These are phyloP conservation scores for Singerocomus inundabilis DNA, from an alignment of 1,284 basidiomycete species.

Conservation along the genomic window DNA sequence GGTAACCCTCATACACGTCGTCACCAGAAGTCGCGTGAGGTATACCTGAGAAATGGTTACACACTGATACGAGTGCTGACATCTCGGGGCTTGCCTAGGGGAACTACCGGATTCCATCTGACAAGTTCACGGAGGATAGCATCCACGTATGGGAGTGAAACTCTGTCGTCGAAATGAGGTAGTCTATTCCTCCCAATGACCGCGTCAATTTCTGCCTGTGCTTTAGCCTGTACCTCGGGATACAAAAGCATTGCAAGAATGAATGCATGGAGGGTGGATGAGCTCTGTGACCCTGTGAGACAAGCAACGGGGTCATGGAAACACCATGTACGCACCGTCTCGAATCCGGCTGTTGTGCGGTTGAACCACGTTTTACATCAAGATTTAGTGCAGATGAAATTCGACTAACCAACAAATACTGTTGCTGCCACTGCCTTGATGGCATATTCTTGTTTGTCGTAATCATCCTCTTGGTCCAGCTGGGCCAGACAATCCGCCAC, in stretches of 20 bases:
- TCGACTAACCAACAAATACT: conserved; percentile 21
- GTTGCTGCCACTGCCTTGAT: conserved; percentile 27
- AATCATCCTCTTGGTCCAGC: conserved; percentile 17
- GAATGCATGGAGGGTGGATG: conserved; percentile 29
- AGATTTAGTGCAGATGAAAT: neutral
- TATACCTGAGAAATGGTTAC: conserved; percentile 18
- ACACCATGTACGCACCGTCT: conserved; percentile 21
- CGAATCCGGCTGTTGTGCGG: conserved; percentile 24
- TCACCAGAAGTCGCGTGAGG: conserved; percentile 29
- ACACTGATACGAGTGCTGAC: conserved; percentile 1
- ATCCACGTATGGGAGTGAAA: conserved; percentile 35
- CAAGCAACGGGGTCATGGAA: neutral
- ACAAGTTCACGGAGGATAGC: conserved; percentile 38
- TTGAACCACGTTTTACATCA: neutral
- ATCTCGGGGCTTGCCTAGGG: conserved; percentile 30
- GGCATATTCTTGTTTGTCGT: conserved; percentile 17
- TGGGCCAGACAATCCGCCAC: conserved; percentile 25
- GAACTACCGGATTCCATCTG: conserved; percentile 36
- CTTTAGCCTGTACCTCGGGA: conserved; percentile 36
- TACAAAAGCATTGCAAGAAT: conserved; percentile 40
- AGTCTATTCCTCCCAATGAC: conserved; percentile 32
- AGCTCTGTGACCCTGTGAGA: conserved; percentile 17
- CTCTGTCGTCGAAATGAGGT: conserved; percentile 36
- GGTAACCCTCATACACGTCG: conserved; percentile 31
- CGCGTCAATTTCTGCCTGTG: conserved; percentile 36